Conservation (phyloP, 495 filamentous ascomycete species). For the Xylaria curta region DNA sequence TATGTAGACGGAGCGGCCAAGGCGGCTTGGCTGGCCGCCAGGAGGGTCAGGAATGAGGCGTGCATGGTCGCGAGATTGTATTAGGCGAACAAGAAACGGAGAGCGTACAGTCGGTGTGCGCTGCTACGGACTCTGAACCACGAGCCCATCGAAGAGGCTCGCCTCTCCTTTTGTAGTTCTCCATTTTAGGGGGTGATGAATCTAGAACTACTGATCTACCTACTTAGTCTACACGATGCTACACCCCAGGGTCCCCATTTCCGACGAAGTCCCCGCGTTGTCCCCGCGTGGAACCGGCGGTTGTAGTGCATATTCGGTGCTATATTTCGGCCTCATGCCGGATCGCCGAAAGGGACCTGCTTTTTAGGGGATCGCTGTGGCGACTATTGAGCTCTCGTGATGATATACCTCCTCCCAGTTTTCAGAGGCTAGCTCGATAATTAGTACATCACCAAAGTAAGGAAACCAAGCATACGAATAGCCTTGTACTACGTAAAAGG, state of each 20-base stretch:
- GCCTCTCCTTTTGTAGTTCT: constrained; percentile 5
- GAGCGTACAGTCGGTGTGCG: neutral
- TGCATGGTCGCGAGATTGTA: constrained; percentile 28
- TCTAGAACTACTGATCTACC: neutral
- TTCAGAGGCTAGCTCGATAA: no score
- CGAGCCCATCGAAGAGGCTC: neutral
- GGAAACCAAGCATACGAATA: no score
- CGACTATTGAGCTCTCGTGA: neutral
- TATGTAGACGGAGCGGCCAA: constrained; percentile 28
- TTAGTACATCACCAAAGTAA: no score
- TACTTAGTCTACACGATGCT: neutral
- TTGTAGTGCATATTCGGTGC: constrained; percentile 10
- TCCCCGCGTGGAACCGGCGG: neutral
- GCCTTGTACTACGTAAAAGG: no score
- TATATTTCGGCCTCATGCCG: constrained; percentile 16
- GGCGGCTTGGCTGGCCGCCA: constrained; percentile 28
- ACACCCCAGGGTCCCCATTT: neutral
- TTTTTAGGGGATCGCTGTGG: constrained; percentile 1
- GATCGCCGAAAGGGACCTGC: constrained; percentile 10
- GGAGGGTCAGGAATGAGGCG: constrained; percentile 28
- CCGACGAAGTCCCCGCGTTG: neutral
- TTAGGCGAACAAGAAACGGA: neutral
- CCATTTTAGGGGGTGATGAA: neutral
- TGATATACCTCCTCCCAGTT: neutral
- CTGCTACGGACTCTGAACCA: neutral